phyloP scores from a whole-genome alignment of 257 asterid genomes.

The Linderniella brevidens region DNA sequence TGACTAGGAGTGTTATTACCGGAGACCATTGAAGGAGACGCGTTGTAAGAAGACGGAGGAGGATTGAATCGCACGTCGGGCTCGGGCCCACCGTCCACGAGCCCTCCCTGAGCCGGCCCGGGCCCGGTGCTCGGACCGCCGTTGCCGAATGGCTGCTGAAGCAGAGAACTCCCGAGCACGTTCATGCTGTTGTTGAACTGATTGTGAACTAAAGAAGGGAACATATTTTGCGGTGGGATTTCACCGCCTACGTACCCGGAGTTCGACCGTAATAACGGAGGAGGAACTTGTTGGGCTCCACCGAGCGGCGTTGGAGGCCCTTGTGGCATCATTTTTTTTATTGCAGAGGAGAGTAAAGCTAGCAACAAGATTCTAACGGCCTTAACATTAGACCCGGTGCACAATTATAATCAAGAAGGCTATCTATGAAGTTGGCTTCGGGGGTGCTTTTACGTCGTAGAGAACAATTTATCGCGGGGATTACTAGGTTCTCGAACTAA shows the following conservation, averaged over 20 bases:
- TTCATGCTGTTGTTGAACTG: constrained; percentile 39
- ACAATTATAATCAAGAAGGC: no score
- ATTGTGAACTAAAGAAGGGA: constrained; percentile 48
- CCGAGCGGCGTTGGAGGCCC: constrained; percentile 72
- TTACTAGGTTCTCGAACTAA: no score
- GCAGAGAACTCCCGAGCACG: constrained; percentile 57
- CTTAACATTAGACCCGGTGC: constrained; percentile 12
- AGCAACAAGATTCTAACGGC: constrained; percentile 9
- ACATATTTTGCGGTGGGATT: constrained; percentile 54
- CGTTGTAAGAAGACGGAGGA: no score
- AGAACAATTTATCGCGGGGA: no score
- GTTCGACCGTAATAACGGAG: constrained; percentile 57
- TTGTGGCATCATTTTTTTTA: constrained; percentile 50
- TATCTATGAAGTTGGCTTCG: no score
- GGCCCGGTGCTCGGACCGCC: constrained; percentile 56
- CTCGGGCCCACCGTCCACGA: constrained; percentile 45
- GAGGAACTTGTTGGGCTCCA: constrained; percentile 46
- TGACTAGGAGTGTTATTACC: constrained; percentile 41
- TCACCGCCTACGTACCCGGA: constrained; percentile 64
- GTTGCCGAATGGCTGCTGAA: constrained; percentile 68
- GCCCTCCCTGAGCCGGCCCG: constrained; percentile 43
- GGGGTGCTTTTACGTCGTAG: constrained; percentile 13
- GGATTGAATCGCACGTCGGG: constrained; percentile 42
- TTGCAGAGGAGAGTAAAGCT: constrained; percentile 9
- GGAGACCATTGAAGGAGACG: constrained; percentile 43